Evolutionary conservation across 495 filamentous ascomycete species (phyloP), one percentile per base, ranked within the genome.

Genomic region (Penicillium verhagenii): DNA sequence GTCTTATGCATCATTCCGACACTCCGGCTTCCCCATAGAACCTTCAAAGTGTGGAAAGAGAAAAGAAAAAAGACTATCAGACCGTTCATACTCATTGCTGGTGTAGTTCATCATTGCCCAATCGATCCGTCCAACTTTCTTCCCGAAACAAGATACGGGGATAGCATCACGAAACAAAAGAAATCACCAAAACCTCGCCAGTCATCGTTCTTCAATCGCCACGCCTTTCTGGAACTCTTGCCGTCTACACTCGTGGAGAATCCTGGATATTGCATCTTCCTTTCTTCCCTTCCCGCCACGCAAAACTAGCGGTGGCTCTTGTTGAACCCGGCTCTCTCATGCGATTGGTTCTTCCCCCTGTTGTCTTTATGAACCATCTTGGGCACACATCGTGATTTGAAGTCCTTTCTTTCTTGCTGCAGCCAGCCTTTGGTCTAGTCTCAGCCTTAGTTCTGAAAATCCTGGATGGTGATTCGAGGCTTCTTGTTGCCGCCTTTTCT

Each of bases 391-490:
- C 60, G 57, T 52, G 35, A 60, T 65, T 46, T 64, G 53, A 64
- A 43, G 23, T 25, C 9, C 23, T 26, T 14, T 58, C 58, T n/a
- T 16, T 53, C 40, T 44, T 59, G 43, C 73, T 76, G 72, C 73
- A 76, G 67, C 66, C 58, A 70, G 49, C 70, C 73, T 65, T 65
- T 50, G n/a, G 9, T 28, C 54, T 57, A 59, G 60, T 70, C 48
- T 69, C 68, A 66, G 63, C 47, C 49, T 60, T 50, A 43, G 59
- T 68, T 25, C 47, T 65, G 53, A 24, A 47, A 45, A 53, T 66
- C 25, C 64, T 69, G 66, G 44, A 67, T 69, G 67, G 60, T 72
- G 64, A 73, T 72, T 73, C 66, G 66, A 70, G 67, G 60, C 52
- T 48, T 48, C 54, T 61, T 58, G 55, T 69, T 63, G 55, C 57